Evolutionary conservation across 306 rosid species (phyloP).

Genomic region (Albizia julibrissin): DNA sequence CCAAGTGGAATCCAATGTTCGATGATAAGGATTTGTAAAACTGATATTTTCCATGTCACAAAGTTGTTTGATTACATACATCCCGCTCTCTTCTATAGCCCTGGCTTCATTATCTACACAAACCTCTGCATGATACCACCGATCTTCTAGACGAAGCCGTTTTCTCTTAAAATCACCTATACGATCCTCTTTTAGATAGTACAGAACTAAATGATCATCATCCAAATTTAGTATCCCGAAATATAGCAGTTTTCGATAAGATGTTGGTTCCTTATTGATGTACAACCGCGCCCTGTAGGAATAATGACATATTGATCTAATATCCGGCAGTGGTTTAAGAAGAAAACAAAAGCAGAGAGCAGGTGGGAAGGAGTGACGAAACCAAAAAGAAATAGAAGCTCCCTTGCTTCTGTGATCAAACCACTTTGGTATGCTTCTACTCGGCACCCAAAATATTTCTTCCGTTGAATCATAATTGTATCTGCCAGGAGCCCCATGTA

Average conservation of each 20-base stretch:
- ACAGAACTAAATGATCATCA: not conserved
- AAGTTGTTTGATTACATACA: not conserved
- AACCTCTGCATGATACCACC: not conserved
- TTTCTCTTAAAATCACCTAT: no score
- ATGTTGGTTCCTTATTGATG: not conserved
- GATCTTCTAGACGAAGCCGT: no score
- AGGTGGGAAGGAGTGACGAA: not conserved
- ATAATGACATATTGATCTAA: no score
- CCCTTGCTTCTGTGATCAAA: not conserved
- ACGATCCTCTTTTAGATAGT: not conserved
- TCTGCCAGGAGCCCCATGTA: not conserved
- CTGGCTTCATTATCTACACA: no score
- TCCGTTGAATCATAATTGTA: no score
- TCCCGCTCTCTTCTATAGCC: not conserved
- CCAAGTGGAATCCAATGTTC: not conserved
- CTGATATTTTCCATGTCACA: not conserved
- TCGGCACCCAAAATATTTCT: not conserved
- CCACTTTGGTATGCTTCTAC: not conserved
- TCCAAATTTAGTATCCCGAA: rapidly evolving
- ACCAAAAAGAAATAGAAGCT: not conserved
- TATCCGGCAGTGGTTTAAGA: not conserved
- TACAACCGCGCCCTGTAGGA: not conserved
- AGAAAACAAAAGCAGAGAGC: not conserved
- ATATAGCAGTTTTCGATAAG: no score
- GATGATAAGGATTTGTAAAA: not conserved